Evolutionary conservation across 2,329 filamentous ascomycete genomes (phyloP).

Genomic region (Hypoxylon sp.): DNA sequence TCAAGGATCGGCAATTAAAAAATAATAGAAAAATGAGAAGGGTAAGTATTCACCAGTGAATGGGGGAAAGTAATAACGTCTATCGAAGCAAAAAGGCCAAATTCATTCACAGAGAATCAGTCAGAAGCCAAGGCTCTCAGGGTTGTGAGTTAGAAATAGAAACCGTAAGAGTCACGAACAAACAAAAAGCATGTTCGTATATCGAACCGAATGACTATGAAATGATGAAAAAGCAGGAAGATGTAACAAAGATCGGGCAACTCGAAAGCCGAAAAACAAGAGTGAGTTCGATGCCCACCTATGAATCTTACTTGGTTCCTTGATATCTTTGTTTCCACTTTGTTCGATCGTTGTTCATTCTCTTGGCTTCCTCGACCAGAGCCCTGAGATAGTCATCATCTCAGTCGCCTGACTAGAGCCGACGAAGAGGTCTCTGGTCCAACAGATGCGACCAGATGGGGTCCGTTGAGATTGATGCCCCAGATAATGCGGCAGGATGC

Average conservation of each 20-base stretch:
- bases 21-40: conserved; percentile 24
- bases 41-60: conserved; percentile 33
- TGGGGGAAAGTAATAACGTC: conserved; percentile 35
- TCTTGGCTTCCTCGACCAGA: conserved; percentile 33
- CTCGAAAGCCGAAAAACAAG: conserved; percentile 25
- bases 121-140: conserved; percentile 26
- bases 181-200: conserved; percentile 45
- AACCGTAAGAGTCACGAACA: conserved; percentile 42
- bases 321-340: conserved; percentile 48
- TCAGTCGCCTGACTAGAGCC: conserved; percentile 34
- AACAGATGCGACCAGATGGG: conserved; percentile 47
- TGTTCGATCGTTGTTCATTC: conserved; percentile 42
- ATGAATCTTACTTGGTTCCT: conserved; percentile 36
- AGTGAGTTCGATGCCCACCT: conserved; percentile 21
- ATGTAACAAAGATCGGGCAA: conserved; percentile 30
- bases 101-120: conserved; percentile 42
- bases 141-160: conserved; percentile 44
- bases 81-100: conserved; percentile 30
- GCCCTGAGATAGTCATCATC: conserved; percentile 29
- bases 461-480: conserved; percentile 41
- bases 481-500: conserved; percentile 34
- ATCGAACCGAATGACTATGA: conserved; percentile 34
- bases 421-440: conserved; percentile 41
- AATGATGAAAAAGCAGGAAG: conserved; percentile 28
- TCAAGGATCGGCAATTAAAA: background rate